Evolutionary conservation across 2,329 filamentous ascomycete genomes (phyloP), one percentile per base, ranked within the genome.

Genomic region (Podosphaera fusca): DNA sequence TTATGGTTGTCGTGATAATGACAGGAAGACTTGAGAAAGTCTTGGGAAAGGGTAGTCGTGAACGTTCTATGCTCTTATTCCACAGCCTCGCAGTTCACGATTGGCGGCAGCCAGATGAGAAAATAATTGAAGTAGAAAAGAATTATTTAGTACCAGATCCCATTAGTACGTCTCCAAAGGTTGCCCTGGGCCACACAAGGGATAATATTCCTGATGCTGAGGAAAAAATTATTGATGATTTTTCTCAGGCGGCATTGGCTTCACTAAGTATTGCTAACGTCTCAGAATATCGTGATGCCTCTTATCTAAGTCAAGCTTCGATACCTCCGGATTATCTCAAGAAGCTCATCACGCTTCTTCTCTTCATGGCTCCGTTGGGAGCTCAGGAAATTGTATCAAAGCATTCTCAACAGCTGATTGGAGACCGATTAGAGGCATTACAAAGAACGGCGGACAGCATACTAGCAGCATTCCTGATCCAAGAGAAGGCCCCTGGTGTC

Each of bases 251-350:
- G 1, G 82, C 83, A 0, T 73, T 87, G 46, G 80, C 85, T 59
- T 75, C 81, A 0, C 73, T 88, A 59, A 30, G 14, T 50, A 77
- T 85, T 65, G 77, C 80, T 35, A 72, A 77, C 53, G 78, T 82
- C 8, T 78, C 76, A 0, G 78, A 81, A 61, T 75, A 75, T 60
- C 72, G 77, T 2, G 73, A 72, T 14, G 72, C 74, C 59, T 66
- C 68, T 2, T 73, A 74, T 2, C 75, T 79, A 0, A 75, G 79
- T 49, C 75, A 77, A n/a, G 79, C 82, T 35, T 80, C 84, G 61
- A 84, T 88, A 55, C 84, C 84, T 0, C 77, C 80, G 0, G 83
- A 87, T 65, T 87, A 87, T 64, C 78, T 87, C 57, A 75, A 80
- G 50, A 82, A 79, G 63, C 70, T 88, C 6, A 69, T 87, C 35